phyloP scores from a whole-genome alignment of 2,329 filamentous ascomycete genomes.

The Fusarium pseudonygamai region DNA sequence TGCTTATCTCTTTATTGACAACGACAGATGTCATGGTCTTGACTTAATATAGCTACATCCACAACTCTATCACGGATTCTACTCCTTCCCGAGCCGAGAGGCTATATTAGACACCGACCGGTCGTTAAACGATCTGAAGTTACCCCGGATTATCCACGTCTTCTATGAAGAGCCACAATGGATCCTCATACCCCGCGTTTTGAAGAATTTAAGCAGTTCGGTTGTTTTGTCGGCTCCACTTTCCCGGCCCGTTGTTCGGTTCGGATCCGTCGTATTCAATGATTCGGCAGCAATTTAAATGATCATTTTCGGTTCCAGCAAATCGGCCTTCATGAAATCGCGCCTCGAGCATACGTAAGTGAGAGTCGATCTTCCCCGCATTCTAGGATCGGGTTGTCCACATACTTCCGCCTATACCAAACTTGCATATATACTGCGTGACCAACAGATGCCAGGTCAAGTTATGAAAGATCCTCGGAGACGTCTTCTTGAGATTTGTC shows the following conservation, averaged over 20 bases:
- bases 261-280: not conserved
- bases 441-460: not conserved
- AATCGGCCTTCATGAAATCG: fast-evolving
- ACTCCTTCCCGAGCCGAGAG: not conserved
- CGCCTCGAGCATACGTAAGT: not conserved
- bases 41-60: not conserved
- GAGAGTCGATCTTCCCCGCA: not conserved
- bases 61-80: fast-evolving
- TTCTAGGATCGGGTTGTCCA: not conserved
- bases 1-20: not conserved
- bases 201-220: too few species aligned
- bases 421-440: not conserved
- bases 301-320: fast-evolving
- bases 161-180: fast-evolving
- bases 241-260: not conserved
- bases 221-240: not conserved
- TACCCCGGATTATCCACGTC: not conserved
- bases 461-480: not conserved
- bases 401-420: fast-evolving
- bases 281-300: fast-evolving
- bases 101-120: too few species aligned
- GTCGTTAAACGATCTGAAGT: too few species aligned
- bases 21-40: fast-evolving
- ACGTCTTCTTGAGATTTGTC: not conserved
- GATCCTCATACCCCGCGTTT: not conserved